Percentiles rank a stretch among this genome's conserved stretches.
Conservation (phyloP, 1,139 yeast genomes). For the Pichia sp. region DNA sequence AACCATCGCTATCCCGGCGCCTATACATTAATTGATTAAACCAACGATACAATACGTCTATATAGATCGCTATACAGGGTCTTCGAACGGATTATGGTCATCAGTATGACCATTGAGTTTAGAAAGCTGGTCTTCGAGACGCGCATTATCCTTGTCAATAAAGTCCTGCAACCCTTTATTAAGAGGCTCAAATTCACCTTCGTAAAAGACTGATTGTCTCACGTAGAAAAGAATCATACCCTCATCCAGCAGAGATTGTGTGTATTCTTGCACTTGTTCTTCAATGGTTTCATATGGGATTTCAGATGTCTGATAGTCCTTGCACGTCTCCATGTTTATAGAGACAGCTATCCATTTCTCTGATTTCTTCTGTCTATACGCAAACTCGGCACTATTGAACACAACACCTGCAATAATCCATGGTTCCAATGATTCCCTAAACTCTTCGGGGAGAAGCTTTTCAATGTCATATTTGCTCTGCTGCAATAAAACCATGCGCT, state of each 20-base stretch:
- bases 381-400: slow-evolving; percentile 25
- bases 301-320: slow-evolving; percentile 18
- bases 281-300: slow-evolving; percentile 22
- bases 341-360: slow-evolving; percentile 20
- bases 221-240: slow-evolving; percentile 29
- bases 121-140: slow-evolving; percentile 13
- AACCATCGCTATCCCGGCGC: too few relatives aligned
- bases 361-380: slow-evolving; percentile 17
- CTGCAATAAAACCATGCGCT: slow-evolving; percentile 1
- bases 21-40: too few relatives aligned
- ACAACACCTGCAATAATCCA: slow-evolving; percentile 29
- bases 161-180: slow-evolving; percentile 18
- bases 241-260: slow-evolving; percentile 20
- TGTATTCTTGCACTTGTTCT: slow-evolving; percentile 16
- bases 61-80: too few relatives aligned
- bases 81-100: too few relatives aligned
- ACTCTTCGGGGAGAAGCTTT: slow-evolving; percentile 16
- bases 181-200: slow-evolving; percentile 7
- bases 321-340: slow-evolving; percentile 22
- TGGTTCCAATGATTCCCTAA: slow-evolving; percentile 24
- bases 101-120: too few relatives aligned
- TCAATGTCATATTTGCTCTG: slow-evolving; percentile 21
- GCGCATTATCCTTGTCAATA: slow-evolving; percentile 20
- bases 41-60: too few relatives aligned
- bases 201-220: slow-evolving; percentile 20